Conservation (phyloP, 345 rosid genomes). For the Linum usitatissimum region DNA sequence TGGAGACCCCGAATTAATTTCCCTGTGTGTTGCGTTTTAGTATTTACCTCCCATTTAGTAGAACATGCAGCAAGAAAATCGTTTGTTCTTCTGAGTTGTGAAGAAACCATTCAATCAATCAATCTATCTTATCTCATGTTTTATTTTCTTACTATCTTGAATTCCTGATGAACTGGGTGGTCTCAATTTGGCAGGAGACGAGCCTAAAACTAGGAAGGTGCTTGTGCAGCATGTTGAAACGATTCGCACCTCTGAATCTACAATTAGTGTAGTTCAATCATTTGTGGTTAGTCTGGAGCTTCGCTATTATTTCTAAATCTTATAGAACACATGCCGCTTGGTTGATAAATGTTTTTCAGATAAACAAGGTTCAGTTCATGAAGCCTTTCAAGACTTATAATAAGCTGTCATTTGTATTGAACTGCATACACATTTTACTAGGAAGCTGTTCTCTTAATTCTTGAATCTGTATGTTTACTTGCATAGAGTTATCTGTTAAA, state of each 20-base stretch:
- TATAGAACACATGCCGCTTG: background rate
- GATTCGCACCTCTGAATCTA: conserved; percentile 26
- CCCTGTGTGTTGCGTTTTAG: too few relatives aligned
- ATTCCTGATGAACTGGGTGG: background rate
- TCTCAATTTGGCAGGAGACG: background rate
- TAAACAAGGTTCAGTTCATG: background rate
- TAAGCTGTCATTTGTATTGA: too few relatives aligned
- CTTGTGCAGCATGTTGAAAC: conserved; percentile 70
- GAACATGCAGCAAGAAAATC: too few relatives aligned
- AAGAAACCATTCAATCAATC: background rate
- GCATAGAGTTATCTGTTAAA: too few relatives aligned
- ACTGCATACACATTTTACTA: too few relatives aligned
- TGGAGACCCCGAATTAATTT: background rate
- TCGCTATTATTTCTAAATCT: background rate
- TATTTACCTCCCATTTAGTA: too few relatives aligned
- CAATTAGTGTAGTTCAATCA: conserved; percentile 38
- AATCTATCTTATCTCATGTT: background rate
- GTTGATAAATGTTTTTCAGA: background rate
- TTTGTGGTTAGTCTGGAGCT: conserved; percentile 39
- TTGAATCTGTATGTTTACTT: too few relatives aligned
- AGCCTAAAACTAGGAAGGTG: conserved; percentile 31
- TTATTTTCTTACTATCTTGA: background rate
- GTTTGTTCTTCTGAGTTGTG: too few relatives aligned
- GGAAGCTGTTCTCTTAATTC: too few relatives aligned
- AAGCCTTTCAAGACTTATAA: too few relatives aligned